Base-by-base conservation (phyloP, 2,329 filamentous ascomycete species). In the Knufia petricola region DNA sequence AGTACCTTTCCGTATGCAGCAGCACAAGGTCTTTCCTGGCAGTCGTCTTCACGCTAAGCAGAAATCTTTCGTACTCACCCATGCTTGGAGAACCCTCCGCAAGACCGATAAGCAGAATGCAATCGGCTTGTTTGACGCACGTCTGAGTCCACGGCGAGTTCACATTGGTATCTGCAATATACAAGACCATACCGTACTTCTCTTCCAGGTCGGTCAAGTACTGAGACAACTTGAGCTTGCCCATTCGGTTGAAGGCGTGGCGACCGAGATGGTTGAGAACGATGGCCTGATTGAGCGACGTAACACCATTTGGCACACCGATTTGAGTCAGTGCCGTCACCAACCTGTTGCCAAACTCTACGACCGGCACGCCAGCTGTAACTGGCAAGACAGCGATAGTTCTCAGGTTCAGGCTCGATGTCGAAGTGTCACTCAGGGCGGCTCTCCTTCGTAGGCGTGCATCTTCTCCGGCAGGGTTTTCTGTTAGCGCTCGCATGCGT, bases 101-200 rank as follows among this genome's bases (percentile, higher is more conserved):
- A 12, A 96, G 70, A 1, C 88, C 92, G 23, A 98, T 87, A 7
- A 98, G 74, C 6, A 98, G 74, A 55, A 98, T 95, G 58, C 89
- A 95, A 66, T 98, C 92, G 1, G 92, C 92, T 66, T 98, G 92
- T 13, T 85, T 84, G 55, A 98, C 95, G 64, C 94, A 98, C 0
- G 92, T 96, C 61, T 95, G 88, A 0, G 94, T 98, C 92, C 92
- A 98, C 0, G 90, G 89, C 1, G 94, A 87, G 59, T 95, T 96
- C 59, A 96, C 92, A 52, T 82, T 95, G 3, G 94, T 98, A 65
- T 98, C 92, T 45, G 90, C 92, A 50, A 98, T 83, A 62, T 98
- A 98, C 6, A 98, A 74, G 1, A 98, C 88, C 58, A 98, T 79
- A 1, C 90, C 88, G 59, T 94, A 96, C 64, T 95, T 95, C 67